Percentiles rank a stretch among this genome's conserved stretches.
Conservation (phyloP, 345 rosid species). For the Bruguiera sexangula region DNA sequence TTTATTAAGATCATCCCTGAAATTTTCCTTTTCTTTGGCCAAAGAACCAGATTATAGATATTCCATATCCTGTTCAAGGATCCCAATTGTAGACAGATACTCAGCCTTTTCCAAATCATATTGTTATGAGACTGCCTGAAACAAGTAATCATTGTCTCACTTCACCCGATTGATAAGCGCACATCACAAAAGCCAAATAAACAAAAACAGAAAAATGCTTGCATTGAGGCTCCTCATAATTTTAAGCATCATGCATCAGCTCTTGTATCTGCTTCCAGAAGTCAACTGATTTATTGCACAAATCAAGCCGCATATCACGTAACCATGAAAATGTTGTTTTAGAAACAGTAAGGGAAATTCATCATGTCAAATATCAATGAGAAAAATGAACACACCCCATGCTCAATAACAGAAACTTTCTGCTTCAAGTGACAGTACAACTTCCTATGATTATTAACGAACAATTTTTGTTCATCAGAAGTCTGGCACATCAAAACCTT, state of each 20-base stretch:
- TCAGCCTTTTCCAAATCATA: constrained; percentile 51
- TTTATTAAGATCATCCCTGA: no score
- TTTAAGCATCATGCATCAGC: constrained; percentile 40
- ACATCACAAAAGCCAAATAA: no score
- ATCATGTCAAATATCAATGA: neutral
- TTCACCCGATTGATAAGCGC: no score
- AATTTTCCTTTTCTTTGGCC: no score
- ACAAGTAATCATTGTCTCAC: constrained; percentile 3
- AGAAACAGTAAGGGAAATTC: neutral
- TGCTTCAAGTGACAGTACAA: constrained; percentile 35
- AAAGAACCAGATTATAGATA: constrained; percentile 47
- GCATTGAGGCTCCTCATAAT: constrained; percentile 47
- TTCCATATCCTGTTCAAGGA: constrained; percentile 65
- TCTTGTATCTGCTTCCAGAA: constrained; percentile 50
- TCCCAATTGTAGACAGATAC: constrained; percentile 49
- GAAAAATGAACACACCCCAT: constrained; percentile 42
- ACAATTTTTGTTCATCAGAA: constrained; percentile 43
- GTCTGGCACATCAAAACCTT: constrained; percentile 41
- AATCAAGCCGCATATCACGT: constrained; percentile 42
- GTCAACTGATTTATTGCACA: constrained; percentile 41
- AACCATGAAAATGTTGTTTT: constrained; percentile 3
- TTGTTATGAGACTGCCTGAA: constrained; percentile 53
- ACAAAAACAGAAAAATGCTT: constrained; percentile 17
- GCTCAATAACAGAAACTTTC: constrained; percentile 49
- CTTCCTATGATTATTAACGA: constrained; percentile 38